Percentiles rank a stretch among this genome's conserved stretches.
Evolutionary conservation across 257 asterid species (phyloP).

Genomic region (Solanum infundibuliforme): DNA sequence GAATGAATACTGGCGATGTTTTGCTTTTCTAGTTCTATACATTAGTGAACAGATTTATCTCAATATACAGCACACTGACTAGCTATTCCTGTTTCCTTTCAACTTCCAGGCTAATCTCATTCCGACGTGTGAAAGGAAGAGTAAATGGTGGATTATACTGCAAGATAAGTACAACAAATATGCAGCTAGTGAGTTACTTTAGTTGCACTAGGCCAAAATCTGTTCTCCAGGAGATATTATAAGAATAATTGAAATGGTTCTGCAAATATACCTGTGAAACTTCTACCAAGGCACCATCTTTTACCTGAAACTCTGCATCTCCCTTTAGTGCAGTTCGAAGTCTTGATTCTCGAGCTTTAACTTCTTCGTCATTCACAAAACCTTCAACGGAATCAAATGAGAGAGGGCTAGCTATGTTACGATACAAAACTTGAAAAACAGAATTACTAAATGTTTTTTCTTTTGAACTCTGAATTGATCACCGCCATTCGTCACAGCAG

Average conservation of each 20-base stretch:
- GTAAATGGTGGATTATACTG: slow-evolving; percentile 96
- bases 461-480: background rate
- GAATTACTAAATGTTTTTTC: background rate
- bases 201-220: background rate
- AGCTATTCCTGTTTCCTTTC: slow-evolving; percentile 43
- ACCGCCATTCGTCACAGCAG: background rate
- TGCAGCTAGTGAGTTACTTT: background rate
- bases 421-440: background rate
- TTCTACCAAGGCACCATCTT: slow-evolving; percentile 47
- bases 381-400: slow-evolving; percentile 29
- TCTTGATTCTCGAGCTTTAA: slow-evolving; percentile 46
- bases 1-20: background rate
- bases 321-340: slow-evolving; percentile 38
- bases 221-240: background rate
- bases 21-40: background rate
- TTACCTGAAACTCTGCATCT: slow-evolving; percentile 41
- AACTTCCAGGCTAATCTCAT: slow-evolving; percentile 88
- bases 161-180: slow-evolving; percentile 12
- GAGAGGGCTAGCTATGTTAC: background rate
- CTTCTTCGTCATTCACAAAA: slow-evolving; percentile 69
- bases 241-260: background rate
- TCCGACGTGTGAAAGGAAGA: slow-evolving; percentile 77
- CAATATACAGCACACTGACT: background rate
- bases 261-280: slow-evolving; percentile 61
- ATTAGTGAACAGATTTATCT: background rate